Percentiles rank a stretch among this genome's conserved stretches.
Evolutionary conservation across 768 basidiomycete species (phyloP).

Genomic region (Rhodotorula kratochvilovae): DNA sequence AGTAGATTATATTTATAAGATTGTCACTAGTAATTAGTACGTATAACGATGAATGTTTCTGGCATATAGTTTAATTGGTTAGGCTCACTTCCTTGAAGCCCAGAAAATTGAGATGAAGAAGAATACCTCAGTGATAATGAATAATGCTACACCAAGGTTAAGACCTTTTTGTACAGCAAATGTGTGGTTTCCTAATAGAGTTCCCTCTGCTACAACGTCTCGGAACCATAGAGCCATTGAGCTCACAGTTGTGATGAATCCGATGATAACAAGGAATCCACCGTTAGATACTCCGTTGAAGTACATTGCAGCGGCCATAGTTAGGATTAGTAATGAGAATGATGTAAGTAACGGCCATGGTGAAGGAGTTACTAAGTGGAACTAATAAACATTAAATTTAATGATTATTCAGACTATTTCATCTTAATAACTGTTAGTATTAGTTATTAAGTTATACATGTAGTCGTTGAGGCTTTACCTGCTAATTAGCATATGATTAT

Average conservation of each 20-base stretch:
- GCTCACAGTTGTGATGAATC: slow-evolving; percentile 32
- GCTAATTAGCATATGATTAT: too few species aligned
- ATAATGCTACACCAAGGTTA: slow-evolving; percentile 40
- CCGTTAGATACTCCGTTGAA: slow-evolving; percentile 20
- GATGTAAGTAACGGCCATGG: slow-evolving; percentile 38
- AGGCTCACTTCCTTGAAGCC: slow-evolving; percentile 20
- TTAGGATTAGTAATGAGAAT: slow-evolving; percentile 35
- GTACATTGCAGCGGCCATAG: slow-evolving; percentile 34
- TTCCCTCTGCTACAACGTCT: slow-evolving; percentile 42
- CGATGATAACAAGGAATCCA: slow-evolving; percentile 32
- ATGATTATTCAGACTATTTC: too few species aligned
- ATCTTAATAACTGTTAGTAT: too few species aligned
- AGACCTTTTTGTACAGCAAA: slow-evolving; percentile 42
- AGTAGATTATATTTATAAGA: background rate
- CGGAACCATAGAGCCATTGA: slow-evolving; percentile 37
- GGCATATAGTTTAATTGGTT: background rate
- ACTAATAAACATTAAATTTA: too few species aligned
- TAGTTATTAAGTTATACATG: too few species aligned
- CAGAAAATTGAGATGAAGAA: slow-evolving; percentile 41
- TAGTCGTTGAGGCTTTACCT: too few species aligned
- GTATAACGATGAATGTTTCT: background rate
- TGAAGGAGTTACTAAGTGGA: slow-evolving; percentile 34
- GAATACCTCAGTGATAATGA: slow-evolving; percentile 40
- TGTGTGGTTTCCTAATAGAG: slow-evolving; percentile 42
- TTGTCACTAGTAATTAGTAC: background rate